phyloP scores from a whole-genome alignment of 352 stramenopile genomes.

The Aphanomyces cochlioides region DNA sequence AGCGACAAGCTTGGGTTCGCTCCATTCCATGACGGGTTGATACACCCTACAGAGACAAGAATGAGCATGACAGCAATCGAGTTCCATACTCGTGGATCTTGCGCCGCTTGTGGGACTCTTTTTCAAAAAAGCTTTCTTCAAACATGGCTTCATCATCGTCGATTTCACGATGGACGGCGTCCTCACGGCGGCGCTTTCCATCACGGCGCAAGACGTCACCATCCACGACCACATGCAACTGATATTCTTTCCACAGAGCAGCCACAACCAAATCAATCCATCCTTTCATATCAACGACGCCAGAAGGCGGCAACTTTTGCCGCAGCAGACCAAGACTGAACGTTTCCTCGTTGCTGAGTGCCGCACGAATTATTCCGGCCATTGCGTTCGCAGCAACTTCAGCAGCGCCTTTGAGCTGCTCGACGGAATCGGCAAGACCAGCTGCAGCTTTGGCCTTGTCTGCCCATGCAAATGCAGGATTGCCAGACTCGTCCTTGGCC shows the following conservation, averaged over 20 bases:
- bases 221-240: not conserved
- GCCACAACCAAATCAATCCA: not conserved
- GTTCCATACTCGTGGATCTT: no score
- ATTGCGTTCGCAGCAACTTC: not conserved
- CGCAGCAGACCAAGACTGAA: not conserved
- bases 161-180: not conserved
- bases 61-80: no score
- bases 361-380: not conserved
- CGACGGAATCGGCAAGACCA: not conserved
- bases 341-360: not conserved
- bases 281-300: not conserved
- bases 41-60: not conserved
- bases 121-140: no score
- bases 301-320: not conserved
- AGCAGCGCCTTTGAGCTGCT: not conserved
- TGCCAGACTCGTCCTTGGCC: not conserved
- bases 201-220: not conserved
- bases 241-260: conserved; percentile 8
- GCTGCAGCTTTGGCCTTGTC: not conserved
- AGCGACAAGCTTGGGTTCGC: not conserved
- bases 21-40: conserved; percentile 11
- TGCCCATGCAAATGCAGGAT: conserved; percentile 3
- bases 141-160: not conserved
- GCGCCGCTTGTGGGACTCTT: no score
- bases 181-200: not conserved